Evolutionary conservation across 441 rosid genomes (phyloP).

Genomic region (Theobroma grandiflorum): DNA sequence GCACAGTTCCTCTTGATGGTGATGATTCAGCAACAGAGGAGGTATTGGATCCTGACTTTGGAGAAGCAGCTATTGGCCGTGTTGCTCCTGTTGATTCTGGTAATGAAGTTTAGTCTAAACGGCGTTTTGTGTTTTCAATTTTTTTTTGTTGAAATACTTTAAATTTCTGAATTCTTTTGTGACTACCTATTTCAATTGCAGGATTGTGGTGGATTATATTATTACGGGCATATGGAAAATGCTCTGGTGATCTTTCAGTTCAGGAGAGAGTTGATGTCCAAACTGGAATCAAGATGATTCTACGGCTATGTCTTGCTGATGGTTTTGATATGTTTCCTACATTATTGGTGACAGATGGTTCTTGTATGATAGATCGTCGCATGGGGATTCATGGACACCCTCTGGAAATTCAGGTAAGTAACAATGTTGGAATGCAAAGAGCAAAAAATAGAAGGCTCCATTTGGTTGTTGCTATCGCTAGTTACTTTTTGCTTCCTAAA

Average conservation of each 20-base stretch:
- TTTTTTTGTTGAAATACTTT: neutral
- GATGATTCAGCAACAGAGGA: conserved; percentile 83
- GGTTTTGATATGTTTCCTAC: conserved; percentile 98
- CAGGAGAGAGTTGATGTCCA: conserved; percentile 97
- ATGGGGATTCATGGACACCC: conserved; percentile 99
- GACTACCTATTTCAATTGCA: conserved; percentile 35
- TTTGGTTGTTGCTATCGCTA: neutral
- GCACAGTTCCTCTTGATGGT: conserved; percentile 75
- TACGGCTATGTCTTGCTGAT: conserved; percentile 84
- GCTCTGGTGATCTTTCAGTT: conserved; percentile 81
- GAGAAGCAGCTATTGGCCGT: conserved; percentile 96
- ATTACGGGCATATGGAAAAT: conserved; percentile 87
- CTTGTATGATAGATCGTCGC: conserved; percentile 97
- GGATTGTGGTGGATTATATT: conserved; percentile 98
- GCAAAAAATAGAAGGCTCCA: neutral
- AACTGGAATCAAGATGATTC: conserved; percentile 92
- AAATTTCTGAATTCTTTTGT: conserved; percentile 12
- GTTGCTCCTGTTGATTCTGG: conserved; percentile 98
- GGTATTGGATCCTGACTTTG: conserved; percentile 89
- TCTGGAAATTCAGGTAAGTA: conserved; percentile 82
- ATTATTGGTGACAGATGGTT: conserved; percentile 88
- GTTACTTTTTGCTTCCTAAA: conserved; percentile 12
- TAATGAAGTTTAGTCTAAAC: conserved; percentile 25
- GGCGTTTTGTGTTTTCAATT: neutral
- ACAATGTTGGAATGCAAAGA: neutral